A percentile compares a stretch with the other conserved stretches of the same genome.
phyloP scores from a whole-genome alignment of 495 filamentous ascomycete species.

The Annulohypoxylon maeteangense region DNA sequence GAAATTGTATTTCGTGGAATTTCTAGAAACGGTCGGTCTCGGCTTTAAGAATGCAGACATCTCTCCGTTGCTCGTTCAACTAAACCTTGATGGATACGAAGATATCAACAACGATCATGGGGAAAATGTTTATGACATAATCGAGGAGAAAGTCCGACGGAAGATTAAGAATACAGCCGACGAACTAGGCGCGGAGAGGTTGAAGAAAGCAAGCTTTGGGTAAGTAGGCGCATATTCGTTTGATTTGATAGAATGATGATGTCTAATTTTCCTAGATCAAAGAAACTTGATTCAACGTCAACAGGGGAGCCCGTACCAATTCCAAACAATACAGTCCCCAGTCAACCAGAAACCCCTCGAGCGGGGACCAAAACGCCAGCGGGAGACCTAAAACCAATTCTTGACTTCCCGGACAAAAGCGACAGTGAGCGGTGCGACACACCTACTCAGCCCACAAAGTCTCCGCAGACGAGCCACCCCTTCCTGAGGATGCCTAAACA shows the following conservation, averaged over 20 bases:
- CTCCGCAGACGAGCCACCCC: neutral
- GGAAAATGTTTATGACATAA: slow-evolving; percentile 19
- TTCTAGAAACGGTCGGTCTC: slow-evolving; percentile 11
- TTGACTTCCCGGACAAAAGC: neutral
- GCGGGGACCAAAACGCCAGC: neutral
- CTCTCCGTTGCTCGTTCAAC: slow-evolving; percentile 12
- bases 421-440: neutral
- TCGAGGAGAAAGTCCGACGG: slow-evolving; percentile 19
- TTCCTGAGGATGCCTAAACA: slow-evolving; percentile 11
- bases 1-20: slow-evolving; percentile 6
- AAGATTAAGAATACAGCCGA: slow-evolving; percentile 25
- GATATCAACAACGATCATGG: slow-evolving; percentile 7
- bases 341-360: neutral
- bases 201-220: slow-evolving; percentile 6
- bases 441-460: neutral
- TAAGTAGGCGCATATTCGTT: slow-evolving; percentile 9
- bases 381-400: neutral
- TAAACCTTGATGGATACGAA: slow-evolving; percentile 33
- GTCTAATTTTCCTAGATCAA: neutral
- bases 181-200: neutral
- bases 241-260: neutral
- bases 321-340: neutral
- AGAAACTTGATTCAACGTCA: neutral
- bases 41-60: slow-evolving; percentile 14
- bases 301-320: neutral